Evolutionary conservation across 352 stramenopile genomes (phyloP).

Genomic region (Phytophthora foliorum): DNA sequence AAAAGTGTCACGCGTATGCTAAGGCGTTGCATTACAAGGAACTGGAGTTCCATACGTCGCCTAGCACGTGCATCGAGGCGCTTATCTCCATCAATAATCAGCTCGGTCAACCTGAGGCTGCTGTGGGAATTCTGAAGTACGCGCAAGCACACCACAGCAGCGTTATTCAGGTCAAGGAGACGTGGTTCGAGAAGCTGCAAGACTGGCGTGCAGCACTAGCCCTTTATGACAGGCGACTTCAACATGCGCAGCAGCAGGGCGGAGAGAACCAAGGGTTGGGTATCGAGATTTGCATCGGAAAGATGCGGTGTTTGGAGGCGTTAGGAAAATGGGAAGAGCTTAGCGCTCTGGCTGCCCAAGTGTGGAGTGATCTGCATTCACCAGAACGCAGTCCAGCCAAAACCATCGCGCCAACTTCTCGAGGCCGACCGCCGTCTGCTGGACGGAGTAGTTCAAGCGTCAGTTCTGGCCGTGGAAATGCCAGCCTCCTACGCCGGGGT

Average conservation of each 20-base stretch:
- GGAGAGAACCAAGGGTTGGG: constrained; percentile 57
- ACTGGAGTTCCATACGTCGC: constrained; percentile 95
- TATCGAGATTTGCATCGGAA: constrained; percentile 95
- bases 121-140: constrained; percentile 97
- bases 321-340: constrained; percentile 96
- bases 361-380: constrained; percentile 53
- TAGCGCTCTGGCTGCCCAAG: constrained; percentile 86
- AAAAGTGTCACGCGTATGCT: constrained; percentile 98
- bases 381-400: constrained; percentile 24
- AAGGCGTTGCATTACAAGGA: constrained; percentile 98
- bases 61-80: constrained; percentile 96
- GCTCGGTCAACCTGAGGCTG: constrained; percentile 96
- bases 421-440: constrained; percentile 27
- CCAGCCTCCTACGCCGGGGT: constrained; percentile 34
- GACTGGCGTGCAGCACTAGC: constrained; percentile 96
- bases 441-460: constrained; percentile 18
- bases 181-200: constrained; percentile 98
- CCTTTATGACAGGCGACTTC: constrained; percentile 89
- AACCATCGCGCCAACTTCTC: constrained; percentile 9
- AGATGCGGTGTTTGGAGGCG: constrained; percentile 98
- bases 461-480: constrained; percentile 16
- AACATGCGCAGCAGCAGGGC: constrained; percentile 33
- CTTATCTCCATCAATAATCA: constrained; percentile 99
- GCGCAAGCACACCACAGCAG: constrained; percentile 81
- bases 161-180: constrained; percentile 94